Base-by-base conservation (phyloP, 257 asterid species). In the Solanum pinnatisectum region DNA sequence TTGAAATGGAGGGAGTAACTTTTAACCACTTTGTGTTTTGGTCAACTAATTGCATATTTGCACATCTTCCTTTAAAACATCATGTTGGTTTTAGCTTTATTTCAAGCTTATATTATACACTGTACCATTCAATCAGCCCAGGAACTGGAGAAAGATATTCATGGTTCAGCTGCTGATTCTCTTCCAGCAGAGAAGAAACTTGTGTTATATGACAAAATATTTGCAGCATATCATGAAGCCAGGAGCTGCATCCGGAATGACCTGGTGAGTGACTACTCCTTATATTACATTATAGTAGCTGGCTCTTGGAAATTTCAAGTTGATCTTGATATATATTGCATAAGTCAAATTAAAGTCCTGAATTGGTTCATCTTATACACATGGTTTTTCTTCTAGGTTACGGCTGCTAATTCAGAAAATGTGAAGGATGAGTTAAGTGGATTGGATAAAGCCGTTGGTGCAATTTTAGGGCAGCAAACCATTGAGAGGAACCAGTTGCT, bases 371-470 rank as follows among this genome's bases (percentile, higher is more conserved):
- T 81, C 68, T 81, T 87, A 6, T 52, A 46, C 49, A 63, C 77
- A 73, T 84, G 85, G 77, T 89, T 59, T 89, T 84, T 94, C 82
- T 74, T 91, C 78, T 90, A 97, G 99, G 98, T 93, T 81, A 92
- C 88, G 84, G 94, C 99, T 71, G 99, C 98, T 89, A 93, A 93
- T 91, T 95, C 99, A 83, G 99, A 97, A 89, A 95, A 76, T 89
- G 86, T 94, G 94, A 97, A 94, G 91, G 99, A 97, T 89, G 98
- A 97, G 86, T 95, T 97, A 86, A 96, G 95, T 90, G 99, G 98
- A 90, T 98, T 97, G 89, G 98, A 95, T 90, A 97, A 97, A 89
- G 99, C 99, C 82, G 92, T 96, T 90, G 96, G 98, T 87, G 97
- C 99, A 88, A 92, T 96, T 83, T 89, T 97, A 89, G 99, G 98